Evolutionary conservation across 306 rosid species (phyloP), one percentile per base, ranked within the genome.

Genomic region (Dryas octopetala): DNA sequence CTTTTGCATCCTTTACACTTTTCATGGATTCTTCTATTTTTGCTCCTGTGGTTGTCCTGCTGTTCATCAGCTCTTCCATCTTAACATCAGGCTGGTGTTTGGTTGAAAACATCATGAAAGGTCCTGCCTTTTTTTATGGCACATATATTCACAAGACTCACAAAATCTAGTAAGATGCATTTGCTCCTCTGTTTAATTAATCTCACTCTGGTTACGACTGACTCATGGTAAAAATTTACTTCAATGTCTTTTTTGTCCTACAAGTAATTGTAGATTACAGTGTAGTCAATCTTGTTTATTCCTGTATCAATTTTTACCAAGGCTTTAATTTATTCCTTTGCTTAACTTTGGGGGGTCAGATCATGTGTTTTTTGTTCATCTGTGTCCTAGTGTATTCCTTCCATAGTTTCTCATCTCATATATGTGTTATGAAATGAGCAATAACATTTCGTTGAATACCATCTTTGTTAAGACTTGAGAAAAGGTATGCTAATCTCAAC

Each of bases 101-200:
- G 74, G n/a, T 62, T 62, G 48, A 41, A 40, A 62, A 62, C 68
- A 38, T 62, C 68, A 6, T 5, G 62, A 53, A 50, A 13, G 51
- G 41, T 23, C 41, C 11, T 6, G 19, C 38, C 51, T 9, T 52
- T 53, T 44, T 54, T 6, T 44, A n/a, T 17, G 38, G 9, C 49
- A 70, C 50, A 23, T 41, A 3, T 28, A 63, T 7, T 63, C 49
- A 63, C 48, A 63, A 23, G 23, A 43, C 68, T 13, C 68, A 40
- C 23, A 32, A 32, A 32, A 32, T 1, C 3, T 2, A 32, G 38
- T 16, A 8, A 16, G 28, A 49, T 16, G 5, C 48, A 10, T 51
- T 40, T 5, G 8, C 57, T 0, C 44, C 45, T 50, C 32, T 4
- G 59, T 49, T 49, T 7, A 49, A 49, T 45, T 48, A 48, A 12